A percentile compares a stretch with the other conserved stretches of the same genome.
phyloP scores from a whole-genome alignment of 2,329 filamentous ascomycete genomes.

The Drechslera avenae region DNA sequence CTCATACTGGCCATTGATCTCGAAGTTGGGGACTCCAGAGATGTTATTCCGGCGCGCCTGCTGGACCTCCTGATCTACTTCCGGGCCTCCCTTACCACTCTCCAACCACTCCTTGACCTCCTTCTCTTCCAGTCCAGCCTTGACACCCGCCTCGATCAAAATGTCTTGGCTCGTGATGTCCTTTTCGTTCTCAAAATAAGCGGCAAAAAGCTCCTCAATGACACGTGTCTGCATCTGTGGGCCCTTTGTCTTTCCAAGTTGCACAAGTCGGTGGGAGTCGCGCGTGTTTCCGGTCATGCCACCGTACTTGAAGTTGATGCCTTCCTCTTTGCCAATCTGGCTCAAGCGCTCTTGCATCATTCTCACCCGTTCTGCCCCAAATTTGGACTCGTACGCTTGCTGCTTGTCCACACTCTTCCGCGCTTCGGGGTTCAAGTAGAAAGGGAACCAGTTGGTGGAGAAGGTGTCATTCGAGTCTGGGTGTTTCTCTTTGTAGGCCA shows the following conservation, averaged over 20 bases:
- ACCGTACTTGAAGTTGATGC: constrained; percentile 74
- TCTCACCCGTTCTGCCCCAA: constrained; percentile 65
- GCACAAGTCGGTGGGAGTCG: constrained; percentile 74
- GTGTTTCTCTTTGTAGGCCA: constrained; percentile 65
- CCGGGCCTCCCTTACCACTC: constrained; percentile 51
- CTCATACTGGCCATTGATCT: constrained; percentile 69
- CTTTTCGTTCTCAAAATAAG: constrained; percentile 56
- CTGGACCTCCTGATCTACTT: constrained; percentile 55
- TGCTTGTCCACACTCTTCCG: constrained; percentile 62
- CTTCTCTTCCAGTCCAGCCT: constrained; percentile 51
- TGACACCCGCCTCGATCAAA: constrained; percentile 49
- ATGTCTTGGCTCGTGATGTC: constrained; percentile 53
- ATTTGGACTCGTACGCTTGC: constrained; percentile 64
- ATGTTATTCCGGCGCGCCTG: constrained; percentile 57
- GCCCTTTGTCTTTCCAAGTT: constrained; percentile 66
- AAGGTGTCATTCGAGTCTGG: constrained; percentile 70
- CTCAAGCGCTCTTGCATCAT: constrained; percentile 64
- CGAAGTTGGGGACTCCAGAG: constrained; percentile 75
- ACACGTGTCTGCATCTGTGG: constrained; percentile 54
- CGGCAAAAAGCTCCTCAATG: constrained; percentile 48
- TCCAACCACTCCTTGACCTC: constrained; percentile 54
- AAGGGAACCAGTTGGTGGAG: constrained; percentile 75
- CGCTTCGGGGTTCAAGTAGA: constrained; percentile 74
- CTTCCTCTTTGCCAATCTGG: constrained; percentile 65
- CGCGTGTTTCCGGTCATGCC: constrained; percentile 77